Percentiles rank a stretch among this genome's conserved stretches.
These are phyloP conservation scores for Penicillium herquei DNA, from an alignment of 495 filamentous ascomycete species.

Conservation along the genomic window DNA sequence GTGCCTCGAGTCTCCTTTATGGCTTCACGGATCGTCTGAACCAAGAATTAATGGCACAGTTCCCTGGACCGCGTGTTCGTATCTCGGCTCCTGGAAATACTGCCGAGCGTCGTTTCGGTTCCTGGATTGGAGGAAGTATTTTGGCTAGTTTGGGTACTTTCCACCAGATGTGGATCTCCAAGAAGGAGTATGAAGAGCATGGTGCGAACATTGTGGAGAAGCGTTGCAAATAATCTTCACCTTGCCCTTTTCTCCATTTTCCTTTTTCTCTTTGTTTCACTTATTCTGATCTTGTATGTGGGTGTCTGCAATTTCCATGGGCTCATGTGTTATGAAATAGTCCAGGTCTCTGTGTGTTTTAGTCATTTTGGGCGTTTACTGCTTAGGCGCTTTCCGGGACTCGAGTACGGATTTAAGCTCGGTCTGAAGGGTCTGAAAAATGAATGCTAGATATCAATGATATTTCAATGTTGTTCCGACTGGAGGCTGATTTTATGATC, in stretches of 20 bases:
- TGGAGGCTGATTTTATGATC: too few species aligned
- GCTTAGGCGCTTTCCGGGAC: conserved; percentile 19
- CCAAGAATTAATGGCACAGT: conserved; percentile 73
- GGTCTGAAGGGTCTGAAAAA: conserved; percentile 14
- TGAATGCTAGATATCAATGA: conserved; percentile 8
- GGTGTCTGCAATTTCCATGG: conserved; percentile 6
- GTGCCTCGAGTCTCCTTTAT: conserved; percentile 77
- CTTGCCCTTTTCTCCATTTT: too few species aligned
- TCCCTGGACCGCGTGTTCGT: conserved; percentile 77
- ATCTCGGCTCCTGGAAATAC: conserved; percentile 82
- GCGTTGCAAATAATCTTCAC: conserved; percentile 49
- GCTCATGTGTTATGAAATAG: conserved; percentile 18
- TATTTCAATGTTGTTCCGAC: neutral
- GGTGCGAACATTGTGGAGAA: conserved; percentile 61
- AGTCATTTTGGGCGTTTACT: conserved; percentile 15
- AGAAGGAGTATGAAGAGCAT: conserved; percentile 62
- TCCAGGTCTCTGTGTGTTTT: conserved; percentile 1
- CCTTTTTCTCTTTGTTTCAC: neutral
- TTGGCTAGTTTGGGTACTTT: conserved; percentile 96
- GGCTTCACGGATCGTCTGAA: conserved; percentile 89
- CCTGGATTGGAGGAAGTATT: conserved; percentile 97
- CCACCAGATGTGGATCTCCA: conserved; percentile 97
- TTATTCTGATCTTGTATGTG: conserved; percentile 3
- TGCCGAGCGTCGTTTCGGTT: conserved; percentile 82
- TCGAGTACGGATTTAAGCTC: conserved; percentile 14